Percentiles rank a stretch among this genome's conserved stretches.
Evolutionary conservation across 768 basidiomycete genomes (phyloP).

Genomic region (Mycena venus): DNA sequence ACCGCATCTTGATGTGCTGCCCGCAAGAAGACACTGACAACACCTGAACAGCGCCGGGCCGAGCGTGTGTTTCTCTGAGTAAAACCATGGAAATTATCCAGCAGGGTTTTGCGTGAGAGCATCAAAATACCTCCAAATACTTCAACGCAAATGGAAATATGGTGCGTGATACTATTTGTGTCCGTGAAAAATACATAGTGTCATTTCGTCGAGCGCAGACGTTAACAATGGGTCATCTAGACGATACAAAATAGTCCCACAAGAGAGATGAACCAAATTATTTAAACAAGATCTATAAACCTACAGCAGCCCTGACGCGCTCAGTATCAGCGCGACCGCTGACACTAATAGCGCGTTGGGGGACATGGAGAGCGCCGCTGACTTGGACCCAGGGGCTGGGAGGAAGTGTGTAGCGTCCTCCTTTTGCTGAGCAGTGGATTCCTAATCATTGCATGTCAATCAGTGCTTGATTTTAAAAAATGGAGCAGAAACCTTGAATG

Average conservation of each 20-base stretch:
- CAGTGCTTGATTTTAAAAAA: not conserved
- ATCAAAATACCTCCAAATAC: no score
- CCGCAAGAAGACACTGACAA: no score
- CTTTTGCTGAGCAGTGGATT: slow-evolving; percentile 71
- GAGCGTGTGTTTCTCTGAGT: no score
- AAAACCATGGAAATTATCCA: not conserved
- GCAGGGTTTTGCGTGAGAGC: no score
- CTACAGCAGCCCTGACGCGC: slow-evolving; percentile 11
- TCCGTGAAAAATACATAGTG: slow-evolving; percentile 9
- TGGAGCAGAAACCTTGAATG: slow-evolving; percentile 80
- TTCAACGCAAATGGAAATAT: slow-evolving; percentile 1
- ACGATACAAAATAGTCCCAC: slow-evolving; percentile 26
- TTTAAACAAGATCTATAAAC: not conserved
- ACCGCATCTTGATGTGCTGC: no score
- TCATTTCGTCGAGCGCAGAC: not conserved
- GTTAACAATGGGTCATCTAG: not conserved
- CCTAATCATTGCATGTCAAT: slow-evolving; percentile 47
- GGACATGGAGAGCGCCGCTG: slow-evolving; percentile 46
- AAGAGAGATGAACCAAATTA: not conserved
- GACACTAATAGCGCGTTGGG: slow-evolving; percentile 39
- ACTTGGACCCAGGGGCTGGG: slow-evolving; percentile 68
- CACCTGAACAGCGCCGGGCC: no score
- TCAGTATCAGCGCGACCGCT: slow-evolving; percentile 33
- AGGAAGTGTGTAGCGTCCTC: slow-evolving; percentile 63
- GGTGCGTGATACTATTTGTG: not conserved